Evolutionary conservation across 441 rosid genomes (phyloP).

Genomic region (Gossypium aridum): DNA sequence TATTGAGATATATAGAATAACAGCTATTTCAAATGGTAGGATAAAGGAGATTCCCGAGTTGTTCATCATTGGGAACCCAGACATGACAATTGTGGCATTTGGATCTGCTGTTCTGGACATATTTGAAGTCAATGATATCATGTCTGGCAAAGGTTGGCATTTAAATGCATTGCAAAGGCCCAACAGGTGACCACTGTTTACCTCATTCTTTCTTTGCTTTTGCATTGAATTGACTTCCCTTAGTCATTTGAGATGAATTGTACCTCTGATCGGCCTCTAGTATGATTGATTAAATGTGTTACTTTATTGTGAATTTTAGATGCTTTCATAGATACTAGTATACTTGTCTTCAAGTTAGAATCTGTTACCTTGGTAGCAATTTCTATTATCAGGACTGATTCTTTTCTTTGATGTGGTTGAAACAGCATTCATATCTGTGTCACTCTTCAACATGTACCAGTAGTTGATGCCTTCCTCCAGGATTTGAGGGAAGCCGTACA

Average conservation of each 20-base stretch:
- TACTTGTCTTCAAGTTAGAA: background rate
- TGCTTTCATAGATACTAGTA: background rate
- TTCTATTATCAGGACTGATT: conserved; percentile 10
- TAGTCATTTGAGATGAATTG: background rate
- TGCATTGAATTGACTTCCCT: background rate
- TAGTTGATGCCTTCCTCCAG: conserved; percentile 49
- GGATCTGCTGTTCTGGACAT: conserved; percentile 69
- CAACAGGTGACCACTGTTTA: conserved; percentile 45
- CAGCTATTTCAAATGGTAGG: conserved; percentile 30
- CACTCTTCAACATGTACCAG: conserved; percentile 81
- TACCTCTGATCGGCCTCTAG: background rate
- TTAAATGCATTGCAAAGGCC: conserved; percentile 93
- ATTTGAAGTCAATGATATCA: conserved; percentile 88
- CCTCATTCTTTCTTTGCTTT: background rate
- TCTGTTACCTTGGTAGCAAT: background rate
- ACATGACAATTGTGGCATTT: conserved; percentile 84
- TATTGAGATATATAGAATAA: conserved; percentile 4
- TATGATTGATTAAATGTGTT: background rate
- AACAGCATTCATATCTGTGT: conserved; percentile 83
- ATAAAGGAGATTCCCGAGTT: conserved; percentile 66
- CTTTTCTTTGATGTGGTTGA: conserved; percentile 17
- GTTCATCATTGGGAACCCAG: conserved; percentile 79
- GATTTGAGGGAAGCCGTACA: conserved; percentile 71
- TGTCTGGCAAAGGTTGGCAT: conserved; percentile 95
- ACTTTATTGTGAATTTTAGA: background rate